Base-by-base conservation (phyloP, 768 basidiomycete species). In the Boletus barrowsii region DNA sequence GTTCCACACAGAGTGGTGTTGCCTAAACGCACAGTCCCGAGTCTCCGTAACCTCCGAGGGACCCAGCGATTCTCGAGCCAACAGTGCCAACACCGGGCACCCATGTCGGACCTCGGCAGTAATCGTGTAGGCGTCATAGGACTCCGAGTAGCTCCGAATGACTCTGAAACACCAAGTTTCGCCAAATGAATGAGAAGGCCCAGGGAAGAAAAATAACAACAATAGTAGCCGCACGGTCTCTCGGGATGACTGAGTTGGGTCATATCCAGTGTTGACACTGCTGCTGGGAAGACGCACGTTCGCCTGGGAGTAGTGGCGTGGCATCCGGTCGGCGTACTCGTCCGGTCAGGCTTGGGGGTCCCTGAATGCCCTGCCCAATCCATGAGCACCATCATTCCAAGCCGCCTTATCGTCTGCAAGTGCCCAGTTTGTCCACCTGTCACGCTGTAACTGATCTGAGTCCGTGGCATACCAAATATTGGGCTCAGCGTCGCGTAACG, bases 211-310 rank as follows among this genome's bases (percentile, higher is more conserved):
- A 33, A 47, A 20, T 9, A 5, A 18, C 18, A 20, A 42, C 35
- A 41, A 30, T 2, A 29, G 29, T 9, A 29, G 29, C 29, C 24
- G 29, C 29, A 29, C 29, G 8, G 29, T 29, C 29, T 29, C 29
- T 8, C 29, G 9, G 29, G 2, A 29, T 29, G 29, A 29, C 29
- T 29, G 29, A 48, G 55, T 55, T 55, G 54, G 49, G 56, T 54
- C 42, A 42, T 40, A 43, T 55, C 58, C 60, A 48, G 63, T 56
- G 56, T 48, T 41, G 11, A 36, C 22, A 22, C 22, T 22, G 22
- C n/a, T 48, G 42, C 57, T 59, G 60, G 43, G 54, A 49, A 53
- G 45, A 44, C 53, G 41, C 63, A 62, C 57, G 55, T 64, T 64
- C 52, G 53, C 47, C 29, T 9, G 8, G 29, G 9, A 29, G 20